Percentiles rank a stretch among this genome's conserved stretches.
phyloP scores from a whole-genome alignment of 2,329 filamentous ascomycete species.

The Aspergillus pseudotamarii region DNA sequence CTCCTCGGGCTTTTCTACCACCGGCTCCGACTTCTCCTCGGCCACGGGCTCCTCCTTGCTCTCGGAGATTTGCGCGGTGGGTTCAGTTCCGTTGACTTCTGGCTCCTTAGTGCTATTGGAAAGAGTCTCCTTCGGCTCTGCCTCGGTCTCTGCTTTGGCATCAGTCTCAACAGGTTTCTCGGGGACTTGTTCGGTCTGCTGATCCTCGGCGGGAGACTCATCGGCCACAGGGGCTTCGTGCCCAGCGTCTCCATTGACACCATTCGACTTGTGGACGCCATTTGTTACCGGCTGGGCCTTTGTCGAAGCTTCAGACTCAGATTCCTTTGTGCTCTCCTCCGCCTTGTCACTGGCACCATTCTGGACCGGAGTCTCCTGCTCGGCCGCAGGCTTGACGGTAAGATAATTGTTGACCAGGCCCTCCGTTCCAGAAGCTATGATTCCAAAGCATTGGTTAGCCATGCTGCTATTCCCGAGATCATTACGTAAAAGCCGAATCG shows the following conservation, averaged over 20 bases:
- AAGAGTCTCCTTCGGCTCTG: constrained; percentile 7
- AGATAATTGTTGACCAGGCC: constrained; percentile 27
- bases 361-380: constrained; percentile 14
- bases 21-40: constrained; percentile 3
- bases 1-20: constrained; percentile 6
- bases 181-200: constrained; percentile 7
- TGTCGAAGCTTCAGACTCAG: constrained; percentile 5
- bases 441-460: constrained; percentile 1
- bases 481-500: not conserved
- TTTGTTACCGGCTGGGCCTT: constrained; percentile 8
- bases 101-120: constrained; percentile 10
- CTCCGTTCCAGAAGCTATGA: constrained; percentile 26
- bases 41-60: constrained; percentile 5
- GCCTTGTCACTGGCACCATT: constrained; percentile 18
- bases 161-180: constrained; percentile 9
- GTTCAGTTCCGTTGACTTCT: constrained; percentile 17
- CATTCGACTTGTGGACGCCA: constrained; percentile 10
- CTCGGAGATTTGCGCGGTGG: constrained; percentile 11
- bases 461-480: not conserved
- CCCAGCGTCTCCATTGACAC: constrained; percentile 8
- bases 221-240: constrained; percentile 6
- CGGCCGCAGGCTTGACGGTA: constrained; percentile 14
- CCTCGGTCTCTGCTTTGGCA: constrained; percentile 6
- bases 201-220: constrained; percentile 12
- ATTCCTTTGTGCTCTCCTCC: constrained; percentile 18